Conservation (phyloP, 306 rosid genomes). For the Quercus wislizeni region DNA sequence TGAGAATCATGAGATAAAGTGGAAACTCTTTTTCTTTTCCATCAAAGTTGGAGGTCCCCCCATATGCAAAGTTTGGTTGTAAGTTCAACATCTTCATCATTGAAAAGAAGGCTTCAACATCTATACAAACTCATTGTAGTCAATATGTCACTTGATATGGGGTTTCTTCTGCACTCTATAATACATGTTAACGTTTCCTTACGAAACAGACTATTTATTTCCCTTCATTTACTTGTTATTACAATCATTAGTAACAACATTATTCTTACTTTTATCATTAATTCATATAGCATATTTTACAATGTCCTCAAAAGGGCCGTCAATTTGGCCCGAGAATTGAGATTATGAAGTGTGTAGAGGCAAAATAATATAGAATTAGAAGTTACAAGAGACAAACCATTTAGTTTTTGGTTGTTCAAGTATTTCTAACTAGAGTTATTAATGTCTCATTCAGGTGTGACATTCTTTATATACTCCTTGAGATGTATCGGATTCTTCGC, state of each 20-base stretch:
- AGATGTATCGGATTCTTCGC: conserved; percentile 54
- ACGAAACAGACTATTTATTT: neutral
- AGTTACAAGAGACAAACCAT: neutral
- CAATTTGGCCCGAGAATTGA: neutral
- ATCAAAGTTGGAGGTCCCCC: neutral
- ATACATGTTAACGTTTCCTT: neutral
- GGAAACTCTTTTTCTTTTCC: neutral
- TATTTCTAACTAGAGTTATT: neutral
- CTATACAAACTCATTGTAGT: neutral
- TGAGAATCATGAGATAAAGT: neutral
- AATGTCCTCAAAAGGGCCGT: neutral
- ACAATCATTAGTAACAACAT: too few relatives aligned
- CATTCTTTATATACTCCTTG: conserved; percentile 36
- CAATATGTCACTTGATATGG: neutral
- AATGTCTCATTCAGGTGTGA: conserved; percentile 40
- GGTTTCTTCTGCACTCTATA: neutral
- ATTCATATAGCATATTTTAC: neutral
- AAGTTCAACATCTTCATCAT: neutral
- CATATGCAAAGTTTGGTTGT: neutral
- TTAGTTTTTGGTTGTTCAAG: neutral
- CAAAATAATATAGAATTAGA: neutral
- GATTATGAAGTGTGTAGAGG: neutral
- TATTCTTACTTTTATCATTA: neutral
- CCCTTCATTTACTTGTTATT: neutral
- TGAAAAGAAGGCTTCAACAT: neutral